Evolutionary conservation across 306 rosid genomes (phyloP), one percentile per base, ranked within the genome.

Genomic region (Hippophae gyantsensis): DNA sequence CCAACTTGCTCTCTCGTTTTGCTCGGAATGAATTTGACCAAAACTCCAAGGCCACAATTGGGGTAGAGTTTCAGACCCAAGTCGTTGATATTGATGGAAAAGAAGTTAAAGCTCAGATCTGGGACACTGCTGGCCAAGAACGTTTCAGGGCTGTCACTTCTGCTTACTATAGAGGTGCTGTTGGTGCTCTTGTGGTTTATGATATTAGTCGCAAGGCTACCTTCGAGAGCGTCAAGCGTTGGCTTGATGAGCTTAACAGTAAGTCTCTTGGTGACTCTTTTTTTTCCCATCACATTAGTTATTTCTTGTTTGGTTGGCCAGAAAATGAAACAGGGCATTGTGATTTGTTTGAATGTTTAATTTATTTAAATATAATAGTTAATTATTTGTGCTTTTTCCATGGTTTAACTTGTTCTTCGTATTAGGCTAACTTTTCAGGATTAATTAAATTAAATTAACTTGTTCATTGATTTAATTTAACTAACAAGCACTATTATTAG

Each of bases 121-220:
- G 97, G 97, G 97, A 90, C 72, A 90, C 97, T 13, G 97, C 95
- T 3, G 97, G 97, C 0, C 97, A 90, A 61, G 95, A 90, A 46
- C 80, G 95, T 0, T 90, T 90, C 67, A 69, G 97, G 60, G 97
- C 97, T 3, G 97, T 90, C 32, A 90, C 97, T 51, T 90, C 97
- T 14, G 90, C 97, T 63, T 90, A 90, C 54, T 90, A 90, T 14
- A 71, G 97, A n/a, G 97, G 97, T 43, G 95, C 97, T 6, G 79
- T 86, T 38, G 97, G 94, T 0, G 95, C 90, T 0, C 97, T 90
- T 9, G 45, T 90, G 41, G 97, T 86, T 12, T 90, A 90, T 40
- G 97, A 90, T 69, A 84, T 90, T 56, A 90, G 49, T 56, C 57
- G 97, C 2, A 72, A 62, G 53, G 23, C 60, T 10, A 86, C 94